These are phyloP conservation scores for Tolypocladium paradoxum DNA, from an alignment of 2,329 filamentous ascomycete genomes.

Conservation along the genomic window DNA sequence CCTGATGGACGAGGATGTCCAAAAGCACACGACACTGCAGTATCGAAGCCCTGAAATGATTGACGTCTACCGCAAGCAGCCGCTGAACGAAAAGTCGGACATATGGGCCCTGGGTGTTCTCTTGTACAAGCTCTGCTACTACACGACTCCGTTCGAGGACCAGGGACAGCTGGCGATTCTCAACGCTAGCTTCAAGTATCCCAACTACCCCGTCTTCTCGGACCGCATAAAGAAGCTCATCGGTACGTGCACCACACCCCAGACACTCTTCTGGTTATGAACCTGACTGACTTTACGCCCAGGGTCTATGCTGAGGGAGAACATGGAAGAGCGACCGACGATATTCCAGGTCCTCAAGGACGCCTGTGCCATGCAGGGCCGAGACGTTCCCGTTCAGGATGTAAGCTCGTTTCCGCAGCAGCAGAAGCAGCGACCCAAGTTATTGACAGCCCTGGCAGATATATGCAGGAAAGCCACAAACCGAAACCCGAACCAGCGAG, in stretches of 20 bases:
- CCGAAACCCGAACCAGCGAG: conserved; percentile 45
- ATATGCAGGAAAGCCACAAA: conserved; percentile 53
- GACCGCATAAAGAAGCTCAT: conserved; percentile 84
- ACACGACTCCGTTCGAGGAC: conserved; percentile 97
- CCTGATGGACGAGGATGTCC: conserved; percentile 90
- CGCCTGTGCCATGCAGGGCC: conserved; percentile 79
- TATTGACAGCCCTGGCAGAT: conserved; percentile 41
- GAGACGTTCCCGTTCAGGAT: conserved; percentile 78
- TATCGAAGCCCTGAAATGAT: conserved; percentile 98
- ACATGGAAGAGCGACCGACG: conserved; percentile 68
- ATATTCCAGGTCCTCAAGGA: conserved; percentile 90
- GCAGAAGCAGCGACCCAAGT: neutral
- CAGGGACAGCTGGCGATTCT: conserved; percentile 95
- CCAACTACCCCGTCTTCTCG: conserved; percentile 79
- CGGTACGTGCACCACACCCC: conserved; percentile 36
- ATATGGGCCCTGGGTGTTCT: conserved; percentile 96
- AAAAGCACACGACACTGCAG: conserved; percentile 93
- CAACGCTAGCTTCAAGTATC: conserved; percentile 90
- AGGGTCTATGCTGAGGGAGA: conserved; percentile 87
- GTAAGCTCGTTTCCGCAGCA: conserved; percentile 38
- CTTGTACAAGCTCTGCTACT: conserved; percentile 97
- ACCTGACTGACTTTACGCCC: neutral
- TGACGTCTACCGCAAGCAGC: conserved; percentile 90
- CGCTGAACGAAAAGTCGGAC: conserved; percentile 97
- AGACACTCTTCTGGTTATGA: too few species aligned